Evolutionary conservation across 108 stramenopile species (phyloP), one percentile per base, ranked within the genome.

Genomic region (Cyclostephanos tholiformis): DNA sequence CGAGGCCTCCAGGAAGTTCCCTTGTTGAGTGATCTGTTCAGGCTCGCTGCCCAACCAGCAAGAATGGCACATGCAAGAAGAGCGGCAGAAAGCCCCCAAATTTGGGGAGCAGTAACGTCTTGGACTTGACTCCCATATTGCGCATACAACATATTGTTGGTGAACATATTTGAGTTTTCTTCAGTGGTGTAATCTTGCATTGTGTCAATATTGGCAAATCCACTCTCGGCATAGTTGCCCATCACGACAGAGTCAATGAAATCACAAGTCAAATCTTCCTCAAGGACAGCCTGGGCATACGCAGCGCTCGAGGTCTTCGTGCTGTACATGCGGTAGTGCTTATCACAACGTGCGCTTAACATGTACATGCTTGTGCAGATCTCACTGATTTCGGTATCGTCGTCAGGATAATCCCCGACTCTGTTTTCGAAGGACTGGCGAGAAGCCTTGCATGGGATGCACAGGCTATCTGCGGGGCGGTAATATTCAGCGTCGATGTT

Each of bases 151-250:
- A 53, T 16, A 46, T 50, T 51, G 71, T 62, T 27, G 43, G 36
- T 32, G 27, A 62, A 35, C 22, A 36, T 19, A 20, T 10, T 8
- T 0, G 29, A 55, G 44, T 27, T 49, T 4, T 43, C 26, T 26
- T 23, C 8, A 0, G 26, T 25, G 58, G 65, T 27, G 55, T 67
- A 59, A 10, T 30, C 43, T 17, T n/a, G 4, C 29, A 29, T 67
- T 35, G 65, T 38, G 12, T 58, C 38, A 2, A 82, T 39, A 50
- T 60, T 61, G 35, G 87, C 83, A n/a, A 85, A 80, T 11, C 93
- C 93, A 59, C 73, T 80, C 68, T 91, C 90, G 61, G 91, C 82
- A 57, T 89, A 91, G 19, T 72, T 83, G 12, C 89, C 87, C 56
- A 79, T 74, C 35, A 91, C 73, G 13, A 94, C 58, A 63, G 76